phyloP scores from a whole-genome alignment of 2,329 filamentous ascomycete genomes.

The Aspergillus pseudotamarii region DNA sequence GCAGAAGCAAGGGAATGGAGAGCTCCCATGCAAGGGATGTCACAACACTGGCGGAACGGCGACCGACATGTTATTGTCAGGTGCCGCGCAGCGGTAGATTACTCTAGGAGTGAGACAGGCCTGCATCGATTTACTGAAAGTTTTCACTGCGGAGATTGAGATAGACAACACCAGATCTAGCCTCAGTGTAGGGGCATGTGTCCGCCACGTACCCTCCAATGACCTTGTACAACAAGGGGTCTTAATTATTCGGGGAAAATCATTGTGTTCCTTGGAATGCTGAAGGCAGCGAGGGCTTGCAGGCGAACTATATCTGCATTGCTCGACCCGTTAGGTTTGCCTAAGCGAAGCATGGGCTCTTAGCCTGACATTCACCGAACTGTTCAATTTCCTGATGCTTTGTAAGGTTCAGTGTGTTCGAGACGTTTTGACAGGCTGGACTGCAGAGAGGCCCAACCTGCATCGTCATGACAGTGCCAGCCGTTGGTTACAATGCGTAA shows the following conservation, averaged over 20 bases:
- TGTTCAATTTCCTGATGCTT: too few species aligned
- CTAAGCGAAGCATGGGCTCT: not conserved
- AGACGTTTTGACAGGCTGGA: too few species aligned
- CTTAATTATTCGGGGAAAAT: not conserved
- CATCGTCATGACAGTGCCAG: too few species aligned
- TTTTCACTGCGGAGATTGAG: not conserved
- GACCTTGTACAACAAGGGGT: not conserved
- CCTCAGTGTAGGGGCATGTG: too few species aligned
- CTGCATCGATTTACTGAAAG: not conserved
- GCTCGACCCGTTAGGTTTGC: not conserved
- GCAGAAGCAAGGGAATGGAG: conserved; percentile 9
- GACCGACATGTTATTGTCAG: not conserved
- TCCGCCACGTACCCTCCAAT: not conserved
- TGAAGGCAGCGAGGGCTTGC: conserved; percentile 9
- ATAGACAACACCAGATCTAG: not conserved
- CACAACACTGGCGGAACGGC: not conserved
- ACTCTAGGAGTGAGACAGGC: not conserved
- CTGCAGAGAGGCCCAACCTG: too few species aligned
- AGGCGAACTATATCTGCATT: not conserved
- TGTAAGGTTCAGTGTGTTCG: too few species aligned
- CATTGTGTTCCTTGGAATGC: not conserved
- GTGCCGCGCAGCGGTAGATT: not conserved
- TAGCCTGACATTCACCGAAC: not conserved
- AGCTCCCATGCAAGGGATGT: conserved; percentile 13
- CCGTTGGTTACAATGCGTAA: too few species aligned